Evolutionary conservation across 2,329 filamentous ascomycete species (phyloP).

Genomic region (Leptographium wingfieldii): DNA sequence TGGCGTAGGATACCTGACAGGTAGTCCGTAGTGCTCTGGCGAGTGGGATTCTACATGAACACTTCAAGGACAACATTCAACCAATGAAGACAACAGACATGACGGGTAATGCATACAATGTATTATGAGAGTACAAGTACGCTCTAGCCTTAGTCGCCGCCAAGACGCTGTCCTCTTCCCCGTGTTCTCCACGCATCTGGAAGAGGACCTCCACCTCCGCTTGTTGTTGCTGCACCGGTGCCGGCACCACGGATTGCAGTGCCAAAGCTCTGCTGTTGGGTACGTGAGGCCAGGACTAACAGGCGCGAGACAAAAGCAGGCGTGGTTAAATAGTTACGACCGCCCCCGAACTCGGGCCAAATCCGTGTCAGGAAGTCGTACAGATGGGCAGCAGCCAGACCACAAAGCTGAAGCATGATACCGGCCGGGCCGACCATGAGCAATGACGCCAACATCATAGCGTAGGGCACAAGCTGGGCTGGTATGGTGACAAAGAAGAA

Average conservation of each 20-base stretch:
- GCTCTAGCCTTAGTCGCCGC: constrained; percentile 22
- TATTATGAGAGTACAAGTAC: background rate
- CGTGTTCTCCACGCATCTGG: constrained; percentile 52
- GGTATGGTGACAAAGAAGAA: constrained; percentile 80
- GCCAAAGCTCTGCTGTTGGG: constrained; percentile 43
- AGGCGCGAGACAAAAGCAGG: constrained; percentile 58
- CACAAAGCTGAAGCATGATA: constrained; percentile 55
- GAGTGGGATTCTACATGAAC: too few species aligned
- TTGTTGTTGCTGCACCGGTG: constrained; percentile 21
- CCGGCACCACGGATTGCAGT: constrained; percentile 37
- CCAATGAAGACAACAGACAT: background rate
- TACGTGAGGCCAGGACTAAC: constrained; percentile 34
- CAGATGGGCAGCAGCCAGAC: constrained; percentile 76
- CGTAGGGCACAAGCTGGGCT: constrained; percentile 67
- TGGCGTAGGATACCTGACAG: too few species aligned
- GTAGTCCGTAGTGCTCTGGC: too few species aligned
- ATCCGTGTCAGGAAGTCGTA: constrained; percentile 83
- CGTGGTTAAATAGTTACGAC: constrained; percentile 62
- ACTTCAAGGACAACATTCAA: too few species aligned
- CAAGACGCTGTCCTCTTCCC: constrained; percentile 50
- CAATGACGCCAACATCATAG: constrained; percentile 63
- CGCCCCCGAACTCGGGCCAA: constrained; percentile 81
- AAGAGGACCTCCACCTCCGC: constrained; percentile 33
- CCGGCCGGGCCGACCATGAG: constrained; percentile 47
- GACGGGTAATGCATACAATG: background rate